These are phyloP conservation scores for Chloris gayana DNA, from an alignment of 176 grass and related monocot species.

Conservation along the genomic window DNA sequence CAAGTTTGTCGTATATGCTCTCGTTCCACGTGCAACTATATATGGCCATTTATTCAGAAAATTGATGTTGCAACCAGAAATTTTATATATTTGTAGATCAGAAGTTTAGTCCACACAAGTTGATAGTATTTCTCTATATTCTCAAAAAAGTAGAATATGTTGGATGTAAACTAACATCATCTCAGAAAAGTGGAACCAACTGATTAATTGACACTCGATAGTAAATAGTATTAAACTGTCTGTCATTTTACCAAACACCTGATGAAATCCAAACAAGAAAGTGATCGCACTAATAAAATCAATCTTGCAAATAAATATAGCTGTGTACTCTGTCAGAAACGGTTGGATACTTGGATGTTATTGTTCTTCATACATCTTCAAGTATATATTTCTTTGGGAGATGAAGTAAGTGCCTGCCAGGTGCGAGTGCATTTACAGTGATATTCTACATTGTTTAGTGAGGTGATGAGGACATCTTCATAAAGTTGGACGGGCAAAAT, in stretches of 20 bases:
- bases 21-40: slow-evolving; percentile 6
- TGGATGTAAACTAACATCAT: background rate
- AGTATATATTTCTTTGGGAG: background rate
- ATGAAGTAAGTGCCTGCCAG: background rate
- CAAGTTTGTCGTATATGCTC: slow-evolving; percentile 37
- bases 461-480: background rate
- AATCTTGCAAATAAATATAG: background rate
- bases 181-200: background rate
- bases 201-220: no score
- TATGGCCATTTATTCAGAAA: background rate
- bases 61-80: background rate
- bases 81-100: background rate
- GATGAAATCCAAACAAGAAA: background rate
- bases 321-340: background rate
- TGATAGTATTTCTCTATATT: background rate
- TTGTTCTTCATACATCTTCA: background rate
- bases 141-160: background rate
- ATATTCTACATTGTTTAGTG: no score
- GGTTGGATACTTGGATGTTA: background rate
- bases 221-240: background rate
- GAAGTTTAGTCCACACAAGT: slow-evolving; percentile 13
- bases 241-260: background rate
- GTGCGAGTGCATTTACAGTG: no score
- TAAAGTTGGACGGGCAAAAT: background rate
- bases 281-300: background rate